Evolutionary conservation across 2,329 filamentous ascomycete species (phyloP).

Genomic region (Aspergillus niger): DNA sequence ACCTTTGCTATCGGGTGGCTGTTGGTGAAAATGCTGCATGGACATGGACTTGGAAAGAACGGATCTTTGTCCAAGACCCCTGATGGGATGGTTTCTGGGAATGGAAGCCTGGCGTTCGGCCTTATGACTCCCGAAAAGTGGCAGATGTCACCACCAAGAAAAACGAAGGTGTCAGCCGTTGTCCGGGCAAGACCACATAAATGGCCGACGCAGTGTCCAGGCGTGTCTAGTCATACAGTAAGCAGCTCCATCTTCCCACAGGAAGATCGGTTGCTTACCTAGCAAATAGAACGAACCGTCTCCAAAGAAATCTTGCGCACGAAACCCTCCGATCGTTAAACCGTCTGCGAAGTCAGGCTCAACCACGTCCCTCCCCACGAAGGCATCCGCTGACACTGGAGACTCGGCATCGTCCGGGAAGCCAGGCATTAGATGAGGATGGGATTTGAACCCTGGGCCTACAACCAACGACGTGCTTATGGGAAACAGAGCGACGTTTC

Average conservation of each 20-base stretch:
- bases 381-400: constrained; percentile 38
- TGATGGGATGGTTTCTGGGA: constrained; percentile 20
- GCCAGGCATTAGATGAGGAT: constrained; percentile 46
- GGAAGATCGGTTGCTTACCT: constrained; percentile 27
- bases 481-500: constrained; percentile 53
- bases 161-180: constrained; percentile 27
- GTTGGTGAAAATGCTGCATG: constrained; percentile 7
- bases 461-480: constrained; percentile 51
- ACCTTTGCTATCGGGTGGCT: background rate
- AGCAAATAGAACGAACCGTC: constrained; percentile 36
- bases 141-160: constrained; percentile 31
- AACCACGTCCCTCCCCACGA: constrained; percentile 9
- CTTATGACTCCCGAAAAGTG: constrained; percentile 32
- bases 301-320: constrained; percentile 32
- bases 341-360: constrained; percentile 11
- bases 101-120: constrained; percentile 29
- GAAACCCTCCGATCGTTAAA: constrained; percentile 26
- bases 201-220: constrained; percentile 31
- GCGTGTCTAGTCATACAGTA: constrained; percentile 12
- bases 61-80: background rate
- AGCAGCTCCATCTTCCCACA: constrained; percentile 1
- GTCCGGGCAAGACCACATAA: constrained; percentile 30
- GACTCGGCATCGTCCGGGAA: constrained; percentile 46
- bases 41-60: constrained; percentile 5
- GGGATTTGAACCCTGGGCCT: constrained; percentile 54